Percentiles rank a stretch among this genome's conserved stretches.
Evolutionary conservation across 768 basidiomycete species (phyloP).

Genomic region (Suillus hirtellus): DNA sequence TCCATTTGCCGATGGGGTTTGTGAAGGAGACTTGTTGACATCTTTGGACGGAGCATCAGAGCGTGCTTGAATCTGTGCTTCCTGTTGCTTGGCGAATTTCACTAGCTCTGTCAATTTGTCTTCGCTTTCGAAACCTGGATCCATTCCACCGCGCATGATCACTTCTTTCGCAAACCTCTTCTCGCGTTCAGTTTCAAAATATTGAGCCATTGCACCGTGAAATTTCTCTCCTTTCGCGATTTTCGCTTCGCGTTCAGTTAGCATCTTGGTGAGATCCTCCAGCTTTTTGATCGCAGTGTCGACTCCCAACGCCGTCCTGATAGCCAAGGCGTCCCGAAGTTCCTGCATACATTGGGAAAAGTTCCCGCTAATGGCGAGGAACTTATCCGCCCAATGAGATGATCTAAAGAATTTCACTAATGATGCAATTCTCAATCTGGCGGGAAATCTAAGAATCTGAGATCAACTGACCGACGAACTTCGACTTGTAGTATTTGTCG

Average conservation of each 20-base stretch:
- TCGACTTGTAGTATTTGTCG: slow-evolving; percentile 28
- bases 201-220: slow-evolving; percentile 36
- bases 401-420: slow-evolving; percentile 34
- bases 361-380: slow-evolving; percentile 32
- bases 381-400: slow-evolving; percentile 38
- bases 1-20: no score
- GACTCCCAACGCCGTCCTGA: slow-evolving; percentile 39
- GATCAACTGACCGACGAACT: no score
- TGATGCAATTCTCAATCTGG: slow-evolving; percentile 10
- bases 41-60: no score
- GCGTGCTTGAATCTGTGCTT: no score
- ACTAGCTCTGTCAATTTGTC: no score
- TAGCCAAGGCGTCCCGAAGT: slow-evolving; percentile 36
- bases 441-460: no score
- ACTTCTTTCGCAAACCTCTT: no score
- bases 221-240: slow-evolving; percentile 18
- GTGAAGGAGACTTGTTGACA: no score
- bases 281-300: slow-evolving; percentile 27
- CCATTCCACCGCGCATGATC: no score
- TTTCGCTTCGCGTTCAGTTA: slow-evolving; percentile 28
- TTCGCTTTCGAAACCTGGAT: no score
- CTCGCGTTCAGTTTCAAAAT: no score
- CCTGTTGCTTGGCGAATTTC: no score
- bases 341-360: slow-evolving; percentile 40
- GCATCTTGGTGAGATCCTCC: not conserved